Evolutionary conservation across 768 basidiomycete genomes (phyloP).

Genomic region (Macrolepiota fuliginosa): DNA sequence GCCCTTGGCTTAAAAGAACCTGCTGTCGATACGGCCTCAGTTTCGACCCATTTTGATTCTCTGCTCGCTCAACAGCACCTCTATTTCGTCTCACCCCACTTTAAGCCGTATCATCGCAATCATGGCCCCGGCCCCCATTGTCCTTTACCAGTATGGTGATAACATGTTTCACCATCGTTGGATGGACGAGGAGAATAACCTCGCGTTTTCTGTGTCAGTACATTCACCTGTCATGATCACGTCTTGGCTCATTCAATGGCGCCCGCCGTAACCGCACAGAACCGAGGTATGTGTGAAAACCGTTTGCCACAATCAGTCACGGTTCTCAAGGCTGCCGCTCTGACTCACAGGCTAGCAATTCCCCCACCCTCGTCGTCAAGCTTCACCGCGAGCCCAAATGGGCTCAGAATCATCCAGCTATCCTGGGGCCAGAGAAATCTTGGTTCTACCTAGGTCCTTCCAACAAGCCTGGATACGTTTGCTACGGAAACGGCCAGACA

Average conservation of each 20-base stretch:
- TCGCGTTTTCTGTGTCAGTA: constrained; percentile 12
- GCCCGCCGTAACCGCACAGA: neutral
- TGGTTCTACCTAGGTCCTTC: constrained; percentile 75
- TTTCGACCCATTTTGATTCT: neutral
- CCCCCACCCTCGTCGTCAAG: constrained; percentile 34
- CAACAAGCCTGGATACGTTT: constrained; percentile 56
- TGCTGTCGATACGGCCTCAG: neutral
- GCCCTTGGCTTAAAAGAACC: constrained; percentile 7
- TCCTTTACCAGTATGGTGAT: constrained; percentile 10
- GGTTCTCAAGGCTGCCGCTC: neutral
- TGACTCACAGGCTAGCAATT: neutral
- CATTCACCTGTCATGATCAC: neutral
- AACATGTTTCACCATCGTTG: constrained; percentile 10
- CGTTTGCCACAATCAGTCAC: neutral
- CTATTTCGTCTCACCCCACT: neutral
- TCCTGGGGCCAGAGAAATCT: constrained; percentile 80
- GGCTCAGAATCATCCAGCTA: constrained; percentile 63
- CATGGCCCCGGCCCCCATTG: constrained; percentile 6
- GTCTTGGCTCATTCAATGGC: neutral
- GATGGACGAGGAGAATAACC: neutral
- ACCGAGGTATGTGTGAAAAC: constrained; percentile 9
- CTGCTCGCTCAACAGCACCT: neutral
- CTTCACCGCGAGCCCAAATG: constrained; percentile 60
- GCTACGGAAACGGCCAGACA: constrained; percentile 63
- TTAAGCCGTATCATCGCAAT: constrained; percentile 12